phyloP scores from a whole-genome alignment of 2,329 filamentous ascomycete species.

The Ascochyta lentis region DNA sequence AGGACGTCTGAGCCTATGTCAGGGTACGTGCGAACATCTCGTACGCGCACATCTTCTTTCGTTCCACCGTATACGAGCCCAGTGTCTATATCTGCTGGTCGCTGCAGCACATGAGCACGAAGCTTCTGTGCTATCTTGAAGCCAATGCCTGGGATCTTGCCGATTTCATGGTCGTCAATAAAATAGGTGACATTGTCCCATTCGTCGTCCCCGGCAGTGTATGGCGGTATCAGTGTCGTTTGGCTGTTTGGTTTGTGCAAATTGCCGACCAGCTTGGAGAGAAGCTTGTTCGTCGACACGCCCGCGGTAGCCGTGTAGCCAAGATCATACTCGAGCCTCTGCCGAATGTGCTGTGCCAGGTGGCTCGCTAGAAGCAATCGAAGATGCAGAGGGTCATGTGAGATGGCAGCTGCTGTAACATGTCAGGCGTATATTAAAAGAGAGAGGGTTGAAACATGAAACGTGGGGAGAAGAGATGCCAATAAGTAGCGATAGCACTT shows the following conservation, averaged over 20 bases:
- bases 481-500: background rate
- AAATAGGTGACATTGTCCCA: slow-evolving; percentile 68
- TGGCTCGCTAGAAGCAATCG: slow-evolving; percentile 81
- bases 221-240: slow-evolving; percentile 78
- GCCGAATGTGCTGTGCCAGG: slow-evolving; percentile 75
- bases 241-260: slow-evolving; percentile 87
- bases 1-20: slow-evolving; percentile 69
- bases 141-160: slow-evolving; percentile 85
- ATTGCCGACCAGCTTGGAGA: slow-evolving; percentile 84
- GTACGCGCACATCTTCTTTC: slow-evolving; percentile 67
- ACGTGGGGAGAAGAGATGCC: background rate
- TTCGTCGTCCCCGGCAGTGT: slow-evolving; percentile 44
- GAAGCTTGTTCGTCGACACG: slow-evolving; percentile 83
- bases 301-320: slow-evolving; percentile 90
- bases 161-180: slow-evolving; percentile 76
- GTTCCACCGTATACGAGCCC: slow-evolving; percentile 58
- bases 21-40: slow-evolving; percentile 68
- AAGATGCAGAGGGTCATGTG: slow-evolving; percentile 53
- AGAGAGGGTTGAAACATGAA: slow-evolving; percentile 7
- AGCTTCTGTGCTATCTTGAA: slow-evolving; percentile 76
- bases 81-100: slow-evolving; percentile 51
- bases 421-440: slow-evolving; percentile 3
- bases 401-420: background rate
- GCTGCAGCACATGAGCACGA: slow-evolving; percentile 64
- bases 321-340: slow-evolving; percentile 73